Conservation (phyloP, 441 rosid genomes). For the Syzygium malaccense region DNA sequence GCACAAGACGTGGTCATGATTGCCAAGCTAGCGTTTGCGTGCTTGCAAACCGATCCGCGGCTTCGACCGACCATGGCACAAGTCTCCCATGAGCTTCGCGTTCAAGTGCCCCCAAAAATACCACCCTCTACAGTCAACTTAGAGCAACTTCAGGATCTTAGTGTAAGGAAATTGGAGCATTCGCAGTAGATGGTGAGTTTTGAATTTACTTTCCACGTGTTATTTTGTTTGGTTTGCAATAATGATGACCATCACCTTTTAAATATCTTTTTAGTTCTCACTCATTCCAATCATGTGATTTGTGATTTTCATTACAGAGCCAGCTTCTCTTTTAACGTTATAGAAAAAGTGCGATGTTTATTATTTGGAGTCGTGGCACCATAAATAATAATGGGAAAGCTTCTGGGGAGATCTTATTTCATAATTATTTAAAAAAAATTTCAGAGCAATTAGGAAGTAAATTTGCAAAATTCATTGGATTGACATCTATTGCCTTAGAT, state of each 20-base stretch:
- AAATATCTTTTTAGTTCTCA: neutral
- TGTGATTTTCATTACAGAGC: neutral
- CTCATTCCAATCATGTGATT: neutral
- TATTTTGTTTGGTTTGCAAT: neutral
- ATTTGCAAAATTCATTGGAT: neutral
- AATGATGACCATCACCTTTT: neutral
- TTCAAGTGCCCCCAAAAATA: neutral
- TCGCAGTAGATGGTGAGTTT: neutral
- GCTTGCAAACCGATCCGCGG: neutral
- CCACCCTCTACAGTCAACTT: neutral
- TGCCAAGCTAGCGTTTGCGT: neutral
- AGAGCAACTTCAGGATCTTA: neutral
- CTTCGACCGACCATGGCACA: neutral
- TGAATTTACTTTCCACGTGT: neutral
- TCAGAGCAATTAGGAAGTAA: neutral
- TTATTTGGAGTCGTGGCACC: neutral
- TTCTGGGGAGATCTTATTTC: neutral
- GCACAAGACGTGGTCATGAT: neutral
- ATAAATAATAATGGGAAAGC: neutral
- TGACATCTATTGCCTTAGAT: neutral
- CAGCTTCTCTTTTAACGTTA: neutral
- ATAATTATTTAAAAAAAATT: neutral
- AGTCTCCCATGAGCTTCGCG: fast-evolving
- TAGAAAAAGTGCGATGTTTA: neutral
- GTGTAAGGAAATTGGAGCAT: neutral